These are phyloP conservation scores for Apocynum venetum DNA, from an alignment of 257 asterid genomes.

Conservation along the genomic window DNA sequence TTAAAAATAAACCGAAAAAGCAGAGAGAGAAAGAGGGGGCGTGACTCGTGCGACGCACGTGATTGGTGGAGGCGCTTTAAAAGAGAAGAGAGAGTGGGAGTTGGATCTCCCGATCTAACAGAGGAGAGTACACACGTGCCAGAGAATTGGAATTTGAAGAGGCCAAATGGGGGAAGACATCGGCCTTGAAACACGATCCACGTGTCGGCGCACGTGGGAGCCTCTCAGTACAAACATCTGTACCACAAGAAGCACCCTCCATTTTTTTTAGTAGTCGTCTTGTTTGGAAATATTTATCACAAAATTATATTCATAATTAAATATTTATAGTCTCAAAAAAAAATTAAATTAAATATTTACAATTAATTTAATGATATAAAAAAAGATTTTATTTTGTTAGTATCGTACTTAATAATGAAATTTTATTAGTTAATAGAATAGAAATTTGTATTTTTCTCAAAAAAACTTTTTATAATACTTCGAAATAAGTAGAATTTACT, in stretches of 20 bases:
- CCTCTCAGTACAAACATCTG: conserved; percentile 23
- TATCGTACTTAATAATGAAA: too few species aligned
- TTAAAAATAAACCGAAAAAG: not conserved
- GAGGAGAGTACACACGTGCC: conserved; percentile 31
- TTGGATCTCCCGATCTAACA: not conserved
- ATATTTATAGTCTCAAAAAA: too few species aligned
- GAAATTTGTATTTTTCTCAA: too few species aligned
- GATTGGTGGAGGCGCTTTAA: conserved; percentile 8
- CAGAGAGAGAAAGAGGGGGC: not conserved
- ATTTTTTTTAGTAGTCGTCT: too few species aligned
- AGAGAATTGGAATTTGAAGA: conserved; percentile 9
- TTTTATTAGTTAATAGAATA: too few species aligned
- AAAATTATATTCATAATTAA: too few species aligned
- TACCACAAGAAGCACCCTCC: not conserved
- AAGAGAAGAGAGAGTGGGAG: not conserved
- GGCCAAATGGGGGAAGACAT: conserved; percentile 4
- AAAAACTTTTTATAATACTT: too few species aligned
- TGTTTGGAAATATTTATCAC: too few species aligned
- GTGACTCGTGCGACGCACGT: conserved; percentile 25
- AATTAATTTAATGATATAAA: too few species aligned
- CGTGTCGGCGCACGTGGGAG: conserved; percentile 50
- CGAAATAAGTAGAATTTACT: too few species aligned
- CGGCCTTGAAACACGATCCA: conserved; percentile 22
- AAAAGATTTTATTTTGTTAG: too few species aligned
- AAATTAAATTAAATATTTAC: too few species aligned